Evolutionary conservation across 2,329 filamentous ascomycete species (phyloP).

Genomic region (Fusarium abutilonis): DNA sequence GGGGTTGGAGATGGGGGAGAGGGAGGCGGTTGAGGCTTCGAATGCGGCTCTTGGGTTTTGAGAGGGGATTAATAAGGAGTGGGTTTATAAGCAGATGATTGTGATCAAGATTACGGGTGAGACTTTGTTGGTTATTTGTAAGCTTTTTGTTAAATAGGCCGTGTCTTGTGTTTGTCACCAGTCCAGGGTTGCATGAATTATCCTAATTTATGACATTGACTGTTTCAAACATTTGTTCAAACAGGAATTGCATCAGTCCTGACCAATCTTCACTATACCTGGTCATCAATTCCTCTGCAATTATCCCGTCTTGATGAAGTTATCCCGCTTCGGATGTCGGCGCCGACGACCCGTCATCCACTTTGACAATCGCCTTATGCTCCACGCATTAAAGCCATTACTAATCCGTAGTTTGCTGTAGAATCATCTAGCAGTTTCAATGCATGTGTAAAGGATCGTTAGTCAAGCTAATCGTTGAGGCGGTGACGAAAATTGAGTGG

Average conservation of each 20-base stretch:
- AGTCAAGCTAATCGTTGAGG: slow-evolving; percentile 15
- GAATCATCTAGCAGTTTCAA: slow-evolving; percentile 32
- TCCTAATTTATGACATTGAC: background rate
- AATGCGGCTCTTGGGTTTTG: slow-evolving; percentile 58
- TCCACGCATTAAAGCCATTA: slow-evolving; percentile 12
- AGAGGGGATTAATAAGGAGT: background rate
- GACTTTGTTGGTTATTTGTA: too few species aligned
- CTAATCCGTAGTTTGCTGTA: slow-evolving; percentile 17
- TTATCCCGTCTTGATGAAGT: background rate
- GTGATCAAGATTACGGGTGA: too few species aligned
- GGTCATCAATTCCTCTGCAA: too few species aligned
- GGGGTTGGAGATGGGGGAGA: slow-evolving; percentile 49
- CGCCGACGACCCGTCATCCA: slow-evolving; percentile 18
- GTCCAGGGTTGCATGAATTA: too few species aligned
- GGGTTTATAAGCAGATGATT: too few species aligned
- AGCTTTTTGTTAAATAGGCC: background rate
- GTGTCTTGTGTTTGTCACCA: too few species aligned
- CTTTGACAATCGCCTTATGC: background rate
- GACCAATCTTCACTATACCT: too few species aligned
- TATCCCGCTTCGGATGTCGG: slow-evolving; percentile 22
- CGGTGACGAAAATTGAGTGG: slow-evolving; percentile 22
- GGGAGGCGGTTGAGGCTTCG: slow-evolving; percentile 51
- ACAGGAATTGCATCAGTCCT: too few species aligned
- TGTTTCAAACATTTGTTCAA: background rate
- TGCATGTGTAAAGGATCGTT: background rate